Conservation (phyloP, 2,329 filamentous ascomycete species). For the Lachnellula subtilissima region DNA sequence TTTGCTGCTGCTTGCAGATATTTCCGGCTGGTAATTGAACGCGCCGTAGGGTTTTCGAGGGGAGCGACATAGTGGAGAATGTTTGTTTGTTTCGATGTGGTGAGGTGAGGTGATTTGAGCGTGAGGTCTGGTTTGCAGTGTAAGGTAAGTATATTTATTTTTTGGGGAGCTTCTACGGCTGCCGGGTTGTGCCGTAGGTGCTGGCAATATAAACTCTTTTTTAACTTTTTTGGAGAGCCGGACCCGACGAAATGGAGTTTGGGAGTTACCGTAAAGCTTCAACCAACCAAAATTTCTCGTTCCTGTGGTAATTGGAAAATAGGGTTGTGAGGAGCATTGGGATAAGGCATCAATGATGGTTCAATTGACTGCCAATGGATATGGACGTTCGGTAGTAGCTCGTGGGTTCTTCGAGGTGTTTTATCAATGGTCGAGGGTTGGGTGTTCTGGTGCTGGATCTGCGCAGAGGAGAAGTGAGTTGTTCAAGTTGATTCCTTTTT, state of each 20-base stretch:
- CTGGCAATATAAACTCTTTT: neutral
- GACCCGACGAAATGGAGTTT: no score
- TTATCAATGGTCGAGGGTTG: conserved; percentile 14
- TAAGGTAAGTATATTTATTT: neutral
- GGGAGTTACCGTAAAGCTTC: no score
- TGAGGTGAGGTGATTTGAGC: no score
- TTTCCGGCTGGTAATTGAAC: conserved; percentile 4
- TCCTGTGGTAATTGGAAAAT: no score
- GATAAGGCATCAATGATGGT: neutral
- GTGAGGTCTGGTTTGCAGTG: neutral
- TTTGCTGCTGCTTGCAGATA: conserved; percentile 30
- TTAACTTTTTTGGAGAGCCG: neutral
- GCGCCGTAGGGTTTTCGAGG: conserved; percentile 19
- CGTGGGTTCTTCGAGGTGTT: conserved; percentile 22
- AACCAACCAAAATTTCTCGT: no score
- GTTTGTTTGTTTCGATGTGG: neutral
- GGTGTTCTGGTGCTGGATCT: neutral
- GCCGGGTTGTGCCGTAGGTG: neutral
- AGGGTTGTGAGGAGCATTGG: neutral
- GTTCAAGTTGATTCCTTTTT: neutral
- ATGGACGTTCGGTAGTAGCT: conserved; percentile 8
- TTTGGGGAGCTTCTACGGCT: neutral
- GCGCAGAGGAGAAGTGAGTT: neutral
- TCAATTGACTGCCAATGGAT: conserved; percentile 8
- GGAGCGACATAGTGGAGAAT: conserved; percentile 7